These are phyloP conservation scores for Cryptococcus sp. DNA, from an alignment of 1,284 basidiomycete species.

Conservation along the genomic window DNA sequence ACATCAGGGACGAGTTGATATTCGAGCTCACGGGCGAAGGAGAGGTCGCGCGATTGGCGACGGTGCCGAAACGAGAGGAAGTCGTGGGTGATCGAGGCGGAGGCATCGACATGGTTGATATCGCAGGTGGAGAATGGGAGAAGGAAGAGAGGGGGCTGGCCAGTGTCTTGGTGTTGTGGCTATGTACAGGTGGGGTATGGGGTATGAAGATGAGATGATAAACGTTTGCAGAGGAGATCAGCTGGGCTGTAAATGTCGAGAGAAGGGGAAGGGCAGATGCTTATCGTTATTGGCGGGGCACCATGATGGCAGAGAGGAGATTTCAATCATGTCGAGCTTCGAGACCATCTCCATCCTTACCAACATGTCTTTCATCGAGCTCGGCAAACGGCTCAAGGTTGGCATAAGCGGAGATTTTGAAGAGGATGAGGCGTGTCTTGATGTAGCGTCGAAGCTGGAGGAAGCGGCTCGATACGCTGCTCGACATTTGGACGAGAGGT, in stretches of 20 bases:
- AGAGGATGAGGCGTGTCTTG: conserved; percentile 14
- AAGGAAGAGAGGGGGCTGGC: too few species aligned
- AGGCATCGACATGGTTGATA: conserved; percentile 19
- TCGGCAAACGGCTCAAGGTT: too few species aligned
- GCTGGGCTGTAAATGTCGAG: too few species aligned
- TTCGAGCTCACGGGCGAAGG: conserved; percentile 9
- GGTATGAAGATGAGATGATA: too few species aligned
- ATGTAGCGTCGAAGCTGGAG: conserved; percentile 13
- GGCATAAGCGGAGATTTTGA: conserved; percentile 5
- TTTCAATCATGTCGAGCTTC: too few species aligned
- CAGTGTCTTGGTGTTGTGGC: too few species aligned
- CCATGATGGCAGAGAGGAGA: too few species aligned
- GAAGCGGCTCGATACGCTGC: conserved; percentile 25
- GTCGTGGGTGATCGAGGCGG: conserved; percentile 18
- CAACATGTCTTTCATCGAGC: neutral
- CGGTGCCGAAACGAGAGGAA: neutral
- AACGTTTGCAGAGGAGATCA: too few species aligned
- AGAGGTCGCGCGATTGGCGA: conserved; percentile 6
- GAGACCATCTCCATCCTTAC: neutral
- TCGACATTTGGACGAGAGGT: conserved; percentile 27
- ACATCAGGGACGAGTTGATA: neutral
- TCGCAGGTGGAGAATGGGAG: neutral
- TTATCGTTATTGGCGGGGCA: too few species aligned
- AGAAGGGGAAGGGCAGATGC: too few species aligned
- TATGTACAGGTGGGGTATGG: conserved; percentile 12